Evolutionary conservation across 768 basidiomycete species (phyloP), one percentile per base, ranked within the genome.

Genomic region (Hygrophoropsis aurantiaca): DNA sequence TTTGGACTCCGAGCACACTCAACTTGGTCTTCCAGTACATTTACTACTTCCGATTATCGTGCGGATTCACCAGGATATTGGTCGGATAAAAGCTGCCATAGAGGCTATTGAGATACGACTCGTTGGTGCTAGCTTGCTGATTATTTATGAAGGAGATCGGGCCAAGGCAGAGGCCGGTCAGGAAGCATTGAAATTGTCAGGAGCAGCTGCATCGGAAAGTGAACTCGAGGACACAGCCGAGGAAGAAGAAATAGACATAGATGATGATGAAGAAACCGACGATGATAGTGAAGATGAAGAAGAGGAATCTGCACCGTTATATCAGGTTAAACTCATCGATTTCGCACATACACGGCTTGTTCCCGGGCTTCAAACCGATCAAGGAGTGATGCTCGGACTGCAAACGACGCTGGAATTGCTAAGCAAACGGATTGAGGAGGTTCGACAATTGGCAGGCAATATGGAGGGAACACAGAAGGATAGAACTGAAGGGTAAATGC

Each of bases 301-400:
- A 3, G 55, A 55, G 4, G 59, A 46, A 2, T 57, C 52, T 8
- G 64, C 57, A n/a, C 65, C 58, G 13, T 58, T 47, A 24, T 86
- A 78, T 52, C 71, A 74, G 11, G 74, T 97, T 50, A 85, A 85
- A 54, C 69, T 97, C 53, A 97, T 98, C 54, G 95, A 99, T 70
- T 97, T 99, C 63, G 94, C 94, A 6, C 95, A 98, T 64, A 87
- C 93, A 2, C 70, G 77, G 19, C 52, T 87, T 11, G 74, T 67
- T 6, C 78, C 81, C 0, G 90, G 87, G 0, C 57, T 81, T 56
- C 94, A 94, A 4, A 82, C 84, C 2, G 94, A 97, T 61, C 66
- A 77, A 32, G 87, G 95, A 0, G 82, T 94, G 15, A 62, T 95
- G 52, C 63, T 70, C 26, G 95, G 94, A 3, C 54, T 97, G 48